Conservation (phyloP, 306 rosid species). For the Cucumis melo region DNA sequence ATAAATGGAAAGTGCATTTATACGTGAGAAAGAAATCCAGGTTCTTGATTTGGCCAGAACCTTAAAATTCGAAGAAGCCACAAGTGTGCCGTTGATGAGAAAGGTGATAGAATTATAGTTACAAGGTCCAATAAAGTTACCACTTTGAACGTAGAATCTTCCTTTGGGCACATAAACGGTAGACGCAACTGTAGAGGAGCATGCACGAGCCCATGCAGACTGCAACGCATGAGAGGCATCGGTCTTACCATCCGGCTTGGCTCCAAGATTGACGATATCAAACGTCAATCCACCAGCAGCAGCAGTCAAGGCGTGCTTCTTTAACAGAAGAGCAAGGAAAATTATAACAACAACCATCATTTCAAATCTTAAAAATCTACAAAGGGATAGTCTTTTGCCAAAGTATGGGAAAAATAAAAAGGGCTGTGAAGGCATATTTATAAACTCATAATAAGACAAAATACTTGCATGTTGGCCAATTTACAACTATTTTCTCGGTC, state of each 20-base stretch:
- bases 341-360: too few relatives aligned
- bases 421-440: too few relatives aligned
- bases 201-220: constrained; percentile 29
- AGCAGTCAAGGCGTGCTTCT: not conserved
- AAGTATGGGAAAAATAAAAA: too few relatives aligned
- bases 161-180: constrained; percentile 28
- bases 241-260: not conserved
- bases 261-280: not conserved
- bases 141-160: constrained; percentile 19
- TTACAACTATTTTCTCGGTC: too few relatives aligned
- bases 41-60: not conserved
- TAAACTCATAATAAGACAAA: too few relatives aligned
- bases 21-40: not conserved
- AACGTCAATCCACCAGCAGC: not conserved
- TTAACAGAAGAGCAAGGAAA: not conserved
- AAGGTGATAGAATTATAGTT: not conserved
- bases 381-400: too few relatives aligned
- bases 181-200: constrained; percentile 16
- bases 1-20: not conserved
- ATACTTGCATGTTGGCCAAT: too few relatives aligned
- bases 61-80: not conserved
- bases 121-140: not conserved
- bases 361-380: too few relatives aligned
- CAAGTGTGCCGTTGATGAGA: not conserved
- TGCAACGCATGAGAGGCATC: not conserved